Conservation (phyloP, 208 protist species). For the Leishmania turanica region DNA sequence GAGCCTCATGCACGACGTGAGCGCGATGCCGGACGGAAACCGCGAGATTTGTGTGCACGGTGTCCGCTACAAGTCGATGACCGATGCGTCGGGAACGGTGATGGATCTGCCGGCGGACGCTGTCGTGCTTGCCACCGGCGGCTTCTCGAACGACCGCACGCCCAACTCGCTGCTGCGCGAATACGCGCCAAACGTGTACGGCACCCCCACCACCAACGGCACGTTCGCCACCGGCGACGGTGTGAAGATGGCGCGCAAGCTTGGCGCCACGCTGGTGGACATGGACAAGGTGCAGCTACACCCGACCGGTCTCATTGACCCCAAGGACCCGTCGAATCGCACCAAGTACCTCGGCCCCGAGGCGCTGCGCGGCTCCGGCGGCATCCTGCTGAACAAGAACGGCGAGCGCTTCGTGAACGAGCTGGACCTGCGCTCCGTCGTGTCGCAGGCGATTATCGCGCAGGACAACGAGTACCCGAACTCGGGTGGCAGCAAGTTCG, state of each 20-base stretch:
- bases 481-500: constrained; percentile 65
- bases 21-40: constrained; percentile 39
- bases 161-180: constrained; percentile 72
- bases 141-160: constrained; percentile 75
- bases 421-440: constrained; percentile 93
- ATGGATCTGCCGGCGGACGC: constrained; percentile 59
- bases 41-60: constrained; percentile 52
- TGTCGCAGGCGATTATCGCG: constrained; percentile 90
- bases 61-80: constrained; percentile 44
- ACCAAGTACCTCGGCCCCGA: constrained; percentile 96
- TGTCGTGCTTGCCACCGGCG: constrained; percentile 91
- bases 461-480: constrained; percentile 70
- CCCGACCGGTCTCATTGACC: constrained; percentile 96
- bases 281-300: constrained; percentile 96
- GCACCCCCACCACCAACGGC: constrained; percentile 93
- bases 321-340: constrained; percentile 78
- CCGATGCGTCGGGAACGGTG: constrained; percentile 18
- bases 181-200: constrained; percentile 72
- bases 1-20: constrained; percentile 39
- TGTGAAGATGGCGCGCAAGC: constrained; percentile 67
- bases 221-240: constrained; percentile 82
- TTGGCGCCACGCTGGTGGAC: constrained; percentile 86
- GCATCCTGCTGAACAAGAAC: constrained; percentile 92
- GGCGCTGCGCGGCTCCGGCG: constrained; percentile 94
- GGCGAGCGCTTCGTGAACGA: constrained; percentile 96